Evolutionary conservation across 768 basidiomycete species (phyloP).

Genomic region (Leccinum disarticulatum): DNA sequence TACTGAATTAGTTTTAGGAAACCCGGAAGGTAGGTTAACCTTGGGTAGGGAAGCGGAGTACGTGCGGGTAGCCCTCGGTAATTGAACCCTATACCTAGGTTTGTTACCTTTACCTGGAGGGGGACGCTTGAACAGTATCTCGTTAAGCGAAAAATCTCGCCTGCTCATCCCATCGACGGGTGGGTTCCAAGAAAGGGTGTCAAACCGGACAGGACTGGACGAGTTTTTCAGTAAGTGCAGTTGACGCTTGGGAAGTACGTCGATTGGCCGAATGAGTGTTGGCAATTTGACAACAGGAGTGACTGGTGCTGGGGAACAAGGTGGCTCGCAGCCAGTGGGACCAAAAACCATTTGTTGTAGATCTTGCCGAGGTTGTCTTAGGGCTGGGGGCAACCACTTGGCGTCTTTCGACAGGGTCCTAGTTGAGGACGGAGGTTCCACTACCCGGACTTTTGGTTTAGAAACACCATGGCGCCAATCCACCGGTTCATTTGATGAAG

Average conservation of each 20-base stretch:
- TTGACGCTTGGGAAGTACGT: slow-evolving; percentile 50
- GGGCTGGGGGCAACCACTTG: slow-evolving; percentile 59
- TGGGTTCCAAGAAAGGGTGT: slow-evolving; percentile 71
- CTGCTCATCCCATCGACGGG: slow-evolving; percentile 64
- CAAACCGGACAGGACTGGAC: slow-evolving; percentile 47
- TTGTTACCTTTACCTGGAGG: slow-evolving; percentile 32
- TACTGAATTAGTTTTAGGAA: slow-evolving; percentile 16
- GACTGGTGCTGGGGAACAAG: slow-evolving; percentile 44
- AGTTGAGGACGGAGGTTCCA: slow-evolving; percentile 14
- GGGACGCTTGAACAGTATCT: slow-evolving; percentile 58
- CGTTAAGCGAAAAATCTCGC: slow-evolving; percentile 62
- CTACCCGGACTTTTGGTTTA: slow-evolving; percentile 23
- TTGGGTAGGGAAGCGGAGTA: slow-evolving; percentile 27
- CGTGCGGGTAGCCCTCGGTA: slow-evolving; percentile 30
- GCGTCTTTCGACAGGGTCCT: slow-evolving; percentile 35
- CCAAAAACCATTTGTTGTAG: slow-evolving; percentile 45
- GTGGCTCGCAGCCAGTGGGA: slow-evolving; percentile 48
- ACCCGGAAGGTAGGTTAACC: slow-evolving; percentile 39
- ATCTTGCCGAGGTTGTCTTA: slow-evolving; percentile 39
- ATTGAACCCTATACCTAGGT: slow-evolving; percentile 34
- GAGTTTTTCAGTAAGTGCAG: slow-evolving; percentile 42
- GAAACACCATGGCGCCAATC: slow-evolving; percentile 22
- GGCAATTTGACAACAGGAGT: slow-evolving; percentile 51
- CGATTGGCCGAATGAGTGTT: slow-evolving; percentile 38
- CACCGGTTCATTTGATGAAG: slow-evolving; percentile 16